phyloP scores from a whole-genome alignment of 768 basidiomycete genomes.

The Pulveroboletus frians region DNA sequence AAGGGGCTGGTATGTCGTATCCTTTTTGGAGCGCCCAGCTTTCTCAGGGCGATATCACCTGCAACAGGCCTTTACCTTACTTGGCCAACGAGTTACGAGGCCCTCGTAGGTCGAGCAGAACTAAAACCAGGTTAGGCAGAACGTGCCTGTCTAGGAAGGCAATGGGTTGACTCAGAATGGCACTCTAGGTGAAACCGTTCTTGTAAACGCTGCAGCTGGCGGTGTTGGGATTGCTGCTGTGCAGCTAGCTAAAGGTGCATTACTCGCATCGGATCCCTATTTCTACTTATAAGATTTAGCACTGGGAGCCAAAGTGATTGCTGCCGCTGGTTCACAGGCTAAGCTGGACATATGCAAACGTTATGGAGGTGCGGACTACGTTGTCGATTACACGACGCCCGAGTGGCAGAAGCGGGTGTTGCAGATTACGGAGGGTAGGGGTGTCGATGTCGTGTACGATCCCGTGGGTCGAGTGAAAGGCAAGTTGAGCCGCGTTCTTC shows the following conservation, averaged over 20 bases:
- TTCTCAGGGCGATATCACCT: background rate
- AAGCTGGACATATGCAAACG: conserved; percentile 78
- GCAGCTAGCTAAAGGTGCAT: conserved; percentile 83
- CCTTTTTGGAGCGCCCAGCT: background rate
- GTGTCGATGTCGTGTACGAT: conserved; percentile 84
- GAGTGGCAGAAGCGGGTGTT: conserved; percentile 91
- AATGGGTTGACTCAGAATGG: conserved; percentile 4
- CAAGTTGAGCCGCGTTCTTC: conserved; percentile 18
- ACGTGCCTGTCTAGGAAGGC: background rate
- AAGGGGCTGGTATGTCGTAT: conserved; percentile 66
- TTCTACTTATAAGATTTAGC: conserved; percentile 38
- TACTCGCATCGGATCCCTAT: background rate
- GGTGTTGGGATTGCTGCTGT: conserved; percentile 91
- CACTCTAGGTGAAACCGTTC: conserved; percentile 74
- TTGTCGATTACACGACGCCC: conserved; percentile 68
- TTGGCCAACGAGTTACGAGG: conserved; percentile 93
- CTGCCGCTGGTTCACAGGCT: conserved; percentile 72
- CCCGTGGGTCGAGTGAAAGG: conserved; percentile 78
- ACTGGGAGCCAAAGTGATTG: conserved; percentile 91
- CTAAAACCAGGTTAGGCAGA: conserved; percentile 60
- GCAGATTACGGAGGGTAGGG: conserved; percentile 75
- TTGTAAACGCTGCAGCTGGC: conserved; percentile 94
- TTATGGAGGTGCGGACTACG: conserved; percentile 78
- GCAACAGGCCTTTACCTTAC: conserved; percentile 71
- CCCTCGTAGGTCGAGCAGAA: conserved; percentile 77